Conservation (phyloP, 202 grass and related monocot species). For the Schoenoplectus tabernaemontani region DNA sequence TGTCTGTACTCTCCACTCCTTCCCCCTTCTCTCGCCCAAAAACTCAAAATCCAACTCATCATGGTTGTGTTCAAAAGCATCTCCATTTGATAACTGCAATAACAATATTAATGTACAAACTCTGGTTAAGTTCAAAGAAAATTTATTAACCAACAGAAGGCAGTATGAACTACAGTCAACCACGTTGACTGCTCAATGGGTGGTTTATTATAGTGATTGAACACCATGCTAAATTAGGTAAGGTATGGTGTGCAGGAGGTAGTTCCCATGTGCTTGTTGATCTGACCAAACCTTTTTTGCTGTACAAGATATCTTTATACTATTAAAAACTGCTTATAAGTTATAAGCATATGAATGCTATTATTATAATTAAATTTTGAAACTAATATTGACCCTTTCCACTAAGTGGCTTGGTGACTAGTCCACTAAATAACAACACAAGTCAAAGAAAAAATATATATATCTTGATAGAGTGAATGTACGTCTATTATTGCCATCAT, state of each 20-base stretch:
- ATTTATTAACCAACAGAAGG: neutral
- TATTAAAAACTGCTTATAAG: neutral
- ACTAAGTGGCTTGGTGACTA: neutral
- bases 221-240: constrained; percentile 1
- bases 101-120: neutral
- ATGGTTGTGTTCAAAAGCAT: constrained; percentile 50
- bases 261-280: constrained; percentile 12
- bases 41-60: constrained; percentile 94
- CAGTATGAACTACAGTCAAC: neutral
- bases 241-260: neutral
- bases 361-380: constrained; percentile 2
- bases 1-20: constrained; percentile 68
- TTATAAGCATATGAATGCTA: neutral
- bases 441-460: neutral
- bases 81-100: constrained; percentile 66
- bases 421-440: neutral
- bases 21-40: constrained; percentile 51
- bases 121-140: neutral
- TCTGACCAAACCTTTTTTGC: neutral
- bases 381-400: neutral
- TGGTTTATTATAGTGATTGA: neutral
- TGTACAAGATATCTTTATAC: neutral
- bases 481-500: neutral
- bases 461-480: neutral
- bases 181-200: neutral